phyloP scores from a whole-genome alignment of 108 stramenopile species.

The Seminavis robusta region DNA sequence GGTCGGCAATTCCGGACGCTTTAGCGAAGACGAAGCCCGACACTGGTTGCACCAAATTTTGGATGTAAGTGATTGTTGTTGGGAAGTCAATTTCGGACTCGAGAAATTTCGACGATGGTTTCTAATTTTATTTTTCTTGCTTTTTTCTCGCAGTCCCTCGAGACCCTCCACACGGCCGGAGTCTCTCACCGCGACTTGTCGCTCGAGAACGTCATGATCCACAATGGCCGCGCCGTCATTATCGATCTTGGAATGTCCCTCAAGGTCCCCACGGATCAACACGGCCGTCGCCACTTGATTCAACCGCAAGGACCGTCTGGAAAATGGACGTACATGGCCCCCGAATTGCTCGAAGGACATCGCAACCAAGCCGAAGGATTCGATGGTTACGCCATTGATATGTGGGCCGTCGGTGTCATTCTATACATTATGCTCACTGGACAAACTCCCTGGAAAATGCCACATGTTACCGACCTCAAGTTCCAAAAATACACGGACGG shows the following conservation, averaged over 20 bases:
- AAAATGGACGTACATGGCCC: conserved; percentile 74
- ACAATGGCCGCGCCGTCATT: conserved; percentile 11
- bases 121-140: no score
- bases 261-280: conserved; percentile 39
- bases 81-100: no score
- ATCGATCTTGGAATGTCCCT: conserved; percentile 77
- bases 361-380: conserved; percentile 40
- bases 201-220: conserved; percentile 54
- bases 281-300: conserved; percentile 24
- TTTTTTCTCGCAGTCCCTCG: conserved; percentile 53
- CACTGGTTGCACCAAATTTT: conserved; percentile 64
- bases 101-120: no score
- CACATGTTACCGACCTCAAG: conserved; percentile 50
- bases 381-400: conserved; percentile 80
- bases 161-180: conserved; percentile 50
- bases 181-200: conserved; percentile 67
- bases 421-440: conserved; percentile 86
- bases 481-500: conserved; percentile 50
- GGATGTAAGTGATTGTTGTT: conserved; percentile 46
- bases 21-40: conserved; percentile 46
- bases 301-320: conserved; percentile 67
- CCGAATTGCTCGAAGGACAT: conserved; percentile 23
- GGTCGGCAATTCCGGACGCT: no score
- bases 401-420: conserved; percentile 87
- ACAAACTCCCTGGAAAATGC: conserved; percentile 58